Evolutionary conservation across 2,329 filamentous ascomycete species (phyloP).

Genomic region (Colletotrichum lupini): DNA sequence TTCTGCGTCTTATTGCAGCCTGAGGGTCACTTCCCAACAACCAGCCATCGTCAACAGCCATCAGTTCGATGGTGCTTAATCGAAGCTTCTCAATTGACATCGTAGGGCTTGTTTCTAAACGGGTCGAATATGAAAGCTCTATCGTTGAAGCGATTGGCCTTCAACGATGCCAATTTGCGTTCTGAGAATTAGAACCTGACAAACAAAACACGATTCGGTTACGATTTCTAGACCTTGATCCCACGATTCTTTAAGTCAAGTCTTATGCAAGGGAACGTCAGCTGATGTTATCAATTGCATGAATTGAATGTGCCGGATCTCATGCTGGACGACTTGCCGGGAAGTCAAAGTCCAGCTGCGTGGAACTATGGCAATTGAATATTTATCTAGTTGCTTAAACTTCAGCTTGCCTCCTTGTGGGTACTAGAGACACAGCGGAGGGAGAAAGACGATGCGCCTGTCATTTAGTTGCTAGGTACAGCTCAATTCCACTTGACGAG

Average conservation of each 20-base stretch:
- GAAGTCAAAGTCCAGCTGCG: neutral
- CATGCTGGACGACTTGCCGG: neutral
- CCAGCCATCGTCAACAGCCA: neutral
- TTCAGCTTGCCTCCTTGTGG: neutral
- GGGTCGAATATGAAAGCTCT: too few species aligned
- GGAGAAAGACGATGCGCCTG: too few species aligned
- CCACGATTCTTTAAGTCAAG: neutral
- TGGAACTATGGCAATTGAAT: neutral
- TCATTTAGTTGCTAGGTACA: too few species aligned
- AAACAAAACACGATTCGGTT: neutral
- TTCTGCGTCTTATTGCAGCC: neutral
- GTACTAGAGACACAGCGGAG: neutral
- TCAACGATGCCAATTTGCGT: too few species aligned
- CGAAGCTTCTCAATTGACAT: too few species aligned
- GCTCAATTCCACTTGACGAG: too few species aligned
- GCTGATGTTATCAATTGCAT: neutral
- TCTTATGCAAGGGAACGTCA: neutral
- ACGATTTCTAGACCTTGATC: neutral
- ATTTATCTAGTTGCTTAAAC: neutral
- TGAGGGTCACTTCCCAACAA: neutral
- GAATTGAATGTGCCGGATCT: neutral
- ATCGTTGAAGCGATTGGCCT: too few species aligned
- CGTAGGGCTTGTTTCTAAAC: too few species aligned
- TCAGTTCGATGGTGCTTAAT: neutral
- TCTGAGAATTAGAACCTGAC: neutral